Base-by-base conservation (phyloP, 2,329 filamentous ascomycete genomes). In the Penicillium sp. region DNA sequence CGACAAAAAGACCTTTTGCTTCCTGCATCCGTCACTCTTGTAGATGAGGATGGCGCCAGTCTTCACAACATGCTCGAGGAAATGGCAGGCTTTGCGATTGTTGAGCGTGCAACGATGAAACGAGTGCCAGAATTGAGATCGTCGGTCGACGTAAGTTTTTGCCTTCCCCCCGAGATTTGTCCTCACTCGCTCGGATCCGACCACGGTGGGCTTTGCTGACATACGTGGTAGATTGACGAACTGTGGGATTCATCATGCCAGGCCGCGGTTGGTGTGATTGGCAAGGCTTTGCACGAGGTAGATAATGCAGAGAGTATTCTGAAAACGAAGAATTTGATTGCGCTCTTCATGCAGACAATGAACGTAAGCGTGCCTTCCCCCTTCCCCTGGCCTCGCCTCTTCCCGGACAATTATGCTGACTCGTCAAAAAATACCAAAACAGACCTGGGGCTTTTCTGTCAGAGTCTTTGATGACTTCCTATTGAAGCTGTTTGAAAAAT, bases 221-320 rank as follows among this genome's bases (percentile, higher is more conserved):
- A 63, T 35, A 10, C 8, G 4, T 33, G 46, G 26, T 63, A 93
- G 90, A 88, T 97, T n/a, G 95, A 99, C 72, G 95, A 98, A 77
- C 81, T 99, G 2, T 99, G 95, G 95, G 94, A 98, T 71, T 97
- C 93, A 0, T 95, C 98, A 91, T 98, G 94, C 73, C 91, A 93
- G 71, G 88, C 89, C 48, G 89, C 92, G 0, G 92, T 98, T 67
- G 85, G 84, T 8, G 82, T 98, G 52, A 96, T 96, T 64, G 88
- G 89, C 0, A 91, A 89, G 68, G 89, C 92, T 0, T 81, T 99
- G 4, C 84, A 86, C 53, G 87, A 88, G 43, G 87, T 99, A n/a
- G 88, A 87, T 60, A 95, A 96, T 73, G 93, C 95, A 13, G 93
- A 98, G 73, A 86, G 90, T 30, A 81, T 99, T 38, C 82, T 98